Conservation (phyloP, 176 grass and related monocot genomes). For the Bolboschoenus planiculmis region DNA sequence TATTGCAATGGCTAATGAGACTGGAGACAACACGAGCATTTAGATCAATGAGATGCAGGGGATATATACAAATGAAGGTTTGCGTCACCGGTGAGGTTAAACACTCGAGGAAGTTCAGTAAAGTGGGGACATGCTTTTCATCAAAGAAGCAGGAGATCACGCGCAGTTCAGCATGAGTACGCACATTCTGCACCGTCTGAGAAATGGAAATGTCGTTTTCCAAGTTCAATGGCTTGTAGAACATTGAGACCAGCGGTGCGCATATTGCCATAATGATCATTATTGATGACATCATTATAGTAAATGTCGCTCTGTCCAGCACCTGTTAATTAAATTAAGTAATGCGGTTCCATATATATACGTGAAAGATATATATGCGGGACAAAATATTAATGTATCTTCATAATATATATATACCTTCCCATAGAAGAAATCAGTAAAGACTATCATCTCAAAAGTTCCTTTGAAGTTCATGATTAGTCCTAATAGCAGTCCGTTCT, state of each 20-base stretch:
- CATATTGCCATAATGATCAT: neutral
- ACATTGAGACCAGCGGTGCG: neutral
- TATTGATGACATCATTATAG: neutral
- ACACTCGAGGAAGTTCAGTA: slow-evolving; percentile 21
- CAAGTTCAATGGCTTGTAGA: slow-evolving; percentile 20
- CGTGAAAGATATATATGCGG: no score
- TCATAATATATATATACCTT: neutral
- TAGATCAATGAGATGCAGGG: slow-evolving; percentile 27
- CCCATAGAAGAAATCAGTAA: neutral
- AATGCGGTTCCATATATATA: neutral
- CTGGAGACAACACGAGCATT: slow-evolving; percentile 14
- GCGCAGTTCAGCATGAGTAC: neutral
- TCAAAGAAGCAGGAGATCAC: slow-evolving; percentile 15
- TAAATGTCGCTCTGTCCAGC: neutral
- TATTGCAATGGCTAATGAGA: slow-evolving; percentile 22
- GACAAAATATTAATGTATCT: no score
- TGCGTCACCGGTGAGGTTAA: neutral
- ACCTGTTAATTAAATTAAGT: slow-evolving; percentile 1
- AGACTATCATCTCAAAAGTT: neutral
- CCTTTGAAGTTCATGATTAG: slow-evolving; percentile 26
- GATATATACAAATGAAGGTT: slow-evolving; percentile 1
- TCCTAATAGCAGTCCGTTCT: neutral
- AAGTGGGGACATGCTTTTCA: slow-evolving; percentile 1
- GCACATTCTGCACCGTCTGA: slow-evolving; percentile 19
- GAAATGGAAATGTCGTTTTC: neutral